Evolutionary conservation across 345 rosid genomes (phyloP).

Genomic region (Populus deltoides): DNA sequence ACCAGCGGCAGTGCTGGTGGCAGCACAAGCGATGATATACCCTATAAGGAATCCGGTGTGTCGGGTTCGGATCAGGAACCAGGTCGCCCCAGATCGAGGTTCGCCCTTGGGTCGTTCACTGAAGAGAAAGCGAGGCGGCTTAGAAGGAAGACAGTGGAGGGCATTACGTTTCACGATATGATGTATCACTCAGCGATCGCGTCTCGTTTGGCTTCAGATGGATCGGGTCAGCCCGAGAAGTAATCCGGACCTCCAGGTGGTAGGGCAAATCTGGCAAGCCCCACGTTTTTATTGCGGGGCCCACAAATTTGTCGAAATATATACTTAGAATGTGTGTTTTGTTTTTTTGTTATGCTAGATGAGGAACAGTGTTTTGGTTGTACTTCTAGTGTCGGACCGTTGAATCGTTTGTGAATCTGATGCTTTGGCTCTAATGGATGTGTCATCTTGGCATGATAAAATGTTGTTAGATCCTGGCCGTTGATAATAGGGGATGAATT

Average conservation of each 20-base stretch:
- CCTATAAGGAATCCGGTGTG: conserved; percentile 1
- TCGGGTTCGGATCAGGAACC: conserved; percentile 22
- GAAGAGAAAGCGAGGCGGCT: conserved; percentile 71
- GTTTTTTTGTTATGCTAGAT: background rate
- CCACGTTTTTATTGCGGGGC: background rate
- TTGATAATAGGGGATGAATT: background rate
- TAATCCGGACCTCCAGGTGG: conserved; percentile 16
- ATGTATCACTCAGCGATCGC: conserved; percentile 83
- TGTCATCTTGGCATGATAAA: background rate
- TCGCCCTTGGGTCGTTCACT: conserved; percentile 49
- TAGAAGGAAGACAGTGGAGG: conserved; percentile 47
- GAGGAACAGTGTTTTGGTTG: background rate
- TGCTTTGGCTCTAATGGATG: background rate
- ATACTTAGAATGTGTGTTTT: background rate
- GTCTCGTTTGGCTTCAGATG: conserved; percentile 62
- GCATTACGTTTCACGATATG: conserved; percentile 53
- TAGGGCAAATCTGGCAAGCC: background rate
- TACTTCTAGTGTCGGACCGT: background rate
- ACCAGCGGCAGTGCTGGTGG: background rate
- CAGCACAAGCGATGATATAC: background rate
- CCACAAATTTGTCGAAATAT: conserved; percentile 11
- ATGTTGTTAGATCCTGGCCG: background rate
- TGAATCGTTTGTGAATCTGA: background rate
- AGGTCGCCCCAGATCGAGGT: conserved; percentile 25
- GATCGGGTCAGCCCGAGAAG: conserved; percentile 30